Base-by-base conservation (phyloP, 2,329 filamentous ascomycete genomes). In the Pseudogymnoascus pannorum region DNA sequence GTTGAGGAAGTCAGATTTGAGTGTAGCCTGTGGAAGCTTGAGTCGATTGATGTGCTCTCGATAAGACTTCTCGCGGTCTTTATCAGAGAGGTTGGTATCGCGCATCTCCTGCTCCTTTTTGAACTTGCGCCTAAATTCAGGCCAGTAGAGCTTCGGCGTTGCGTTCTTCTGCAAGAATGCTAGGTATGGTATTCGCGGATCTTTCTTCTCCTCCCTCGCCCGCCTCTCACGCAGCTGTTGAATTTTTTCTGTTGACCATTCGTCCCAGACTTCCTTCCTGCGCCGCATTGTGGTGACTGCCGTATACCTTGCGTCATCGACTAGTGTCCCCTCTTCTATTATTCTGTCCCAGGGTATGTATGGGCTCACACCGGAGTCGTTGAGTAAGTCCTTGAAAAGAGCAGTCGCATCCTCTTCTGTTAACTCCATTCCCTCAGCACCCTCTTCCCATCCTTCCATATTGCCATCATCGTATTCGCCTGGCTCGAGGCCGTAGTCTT, bases 61-160 rank as follows among this genome's bases (percentile, higher is more conserved):
- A 71, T 93, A 95, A 59, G 84, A 78, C 74, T 88, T 92, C 71
- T 95, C 91, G 33, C 88, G 82, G 59, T 93, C 90, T 72, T 88
- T 91, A 69, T 93, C 91, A 33, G 79, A 76, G 22, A 92, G 78
- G 58, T 80, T 82, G 29, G 83, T 78, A 63, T 93, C 88, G 64
- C 87, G 88, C 88, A 99, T 92, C 59, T 87, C 82, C 0, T 83
- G 74, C 65, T 96, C 92, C 66, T 88, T 92, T 66, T 88, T 88
- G 75, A 86, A 94, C 72, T 97, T 99, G 33, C 94, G 82, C 69
- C 90, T 91, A 75, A 99, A 99, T 72, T 99, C 94, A 0, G 91
- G 88, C 94, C 94, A 99, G 78, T 96, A 99, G 1, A 99, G 81
- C 75, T 96, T 97, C 0, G 91, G 88, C 0, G 87, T 94, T 0